phyloP scores from a whole-genome alignment of 225 moss, liverwort and hornwort genomes.

The Marchantia polymorpha region DNA sequence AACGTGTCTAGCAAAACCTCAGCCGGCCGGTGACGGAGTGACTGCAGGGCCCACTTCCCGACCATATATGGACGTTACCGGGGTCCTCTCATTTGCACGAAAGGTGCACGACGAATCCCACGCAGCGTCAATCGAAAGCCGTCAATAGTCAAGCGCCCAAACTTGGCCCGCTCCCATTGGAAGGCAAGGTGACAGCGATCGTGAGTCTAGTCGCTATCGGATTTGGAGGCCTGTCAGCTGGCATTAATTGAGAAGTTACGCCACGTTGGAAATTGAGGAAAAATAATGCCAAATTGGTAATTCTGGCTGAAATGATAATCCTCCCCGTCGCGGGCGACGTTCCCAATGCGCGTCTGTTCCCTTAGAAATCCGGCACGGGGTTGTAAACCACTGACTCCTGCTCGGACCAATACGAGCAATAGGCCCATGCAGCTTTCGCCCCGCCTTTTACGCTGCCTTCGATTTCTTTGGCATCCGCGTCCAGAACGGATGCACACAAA shows the following conservation, averaged over 20 bases:
- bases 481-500: too few species aligned
- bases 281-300: neutral
- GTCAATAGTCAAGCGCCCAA: neutral
- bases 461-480: too few species aligned
- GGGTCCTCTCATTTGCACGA: neutral
- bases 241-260: neutral
- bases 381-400: neutral
- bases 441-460: too few species aligned
- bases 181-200: neutral
- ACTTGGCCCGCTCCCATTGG: neutral
- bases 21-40: neutral
- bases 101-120: slow-evolving; percentile 1
- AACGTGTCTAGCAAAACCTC: neutral
- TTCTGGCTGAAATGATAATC: neutral
- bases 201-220: slow-evolving; percentile 6
- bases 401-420: neutral
- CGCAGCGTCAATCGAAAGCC: neutral
- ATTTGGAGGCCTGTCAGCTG: neutral
- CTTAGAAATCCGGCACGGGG: neutral
- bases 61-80: slow-evolving; percentile 11
- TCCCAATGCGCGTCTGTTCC: neutral
- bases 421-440: neutral
- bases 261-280: slow-evolving; percentile 6
- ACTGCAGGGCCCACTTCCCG: slow-evolving; percentile 13
- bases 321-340: neutral